Evolutionary conservation across 163 green algal genomes (phyloP), one percentile per base, ranked within the genome.

Genomic region (Coccomyxa subellipsoidea): DNA sequence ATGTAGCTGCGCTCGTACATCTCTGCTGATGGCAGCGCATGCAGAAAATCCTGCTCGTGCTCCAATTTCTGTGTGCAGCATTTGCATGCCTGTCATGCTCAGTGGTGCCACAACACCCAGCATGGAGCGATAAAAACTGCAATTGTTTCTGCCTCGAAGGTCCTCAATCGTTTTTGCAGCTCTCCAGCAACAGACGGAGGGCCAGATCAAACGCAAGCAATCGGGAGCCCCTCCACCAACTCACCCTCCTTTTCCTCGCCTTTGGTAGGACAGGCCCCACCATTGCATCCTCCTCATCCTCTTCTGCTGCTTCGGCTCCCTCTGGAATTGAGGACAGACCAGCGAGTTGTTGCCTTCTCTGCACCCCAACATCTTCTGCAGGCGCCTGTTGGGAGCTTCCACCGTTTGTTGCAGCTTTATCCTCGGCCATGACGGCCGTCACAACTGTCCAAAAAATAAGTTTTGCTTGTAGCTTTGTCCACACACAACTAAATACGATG

Each of bases 1-100:
- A 99, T 99, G 92, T 97, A 99, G 82, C 92, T 97, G 75, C 90
- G 93, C 85, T 99, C 96, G 78, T 99, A 99, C 95, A 98, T 98
- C 29, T 92, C 83, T 1, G 89, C 88, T 31, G 84, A 83, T 0
- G 95, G 95, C 77, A 98, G 85, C 0, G 85, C 85, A 31, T 93
- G 83, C 81, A 98, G 77, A 81, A 96, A 96, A 37, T 94, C 87
- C 70, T 88, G 73, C 87, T 96, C 92, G 82, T 94, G 93, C 75
- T 91, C 87, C 54, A 98, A 81, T 40, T 93, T 88, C 93, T 97
- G 86, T 70, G 77, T n/a, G 69, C 34, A 32, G 5, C 32, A 70
- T 31, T 47, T 23, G 34, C 36, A 53, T 77, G 35, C 53, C 53
- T 80, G 38, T 82, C 39, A 75, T 54, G 40, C 54, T 32, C 75